These are phyloP conservation scores for Aristolochia fimbriata DNA, from an alignment of 164 flowering plant species.

Conservation along the genomic window DNA sequence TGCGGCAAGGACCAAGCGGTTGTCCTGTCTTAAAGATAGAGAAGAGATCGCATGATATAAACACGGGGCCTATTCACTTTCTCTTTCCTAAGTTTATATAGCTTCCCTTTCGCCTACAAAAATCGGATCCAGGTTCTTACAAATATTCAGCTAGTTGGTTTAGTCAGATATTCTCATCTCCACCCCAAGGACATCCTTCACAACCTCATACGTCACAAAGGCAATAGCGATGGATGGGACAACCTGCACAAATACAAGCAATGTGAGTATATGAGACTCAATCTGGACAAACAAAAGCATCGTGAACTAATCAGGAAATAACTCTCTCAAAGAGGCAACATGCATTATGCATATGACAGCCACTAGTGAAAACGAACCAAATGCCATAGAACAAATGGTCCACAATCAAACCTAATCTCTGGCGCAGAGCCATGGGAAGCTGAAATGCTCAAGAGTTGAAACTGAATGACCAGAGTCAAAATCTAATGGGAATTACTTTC, in stretches of 20 bases:
- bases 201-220: conserved; percentile 81
- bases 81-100: not conserved
- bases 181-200: conserved; percentile 78
- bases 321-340: too few species aligned
- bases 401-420: too few species aligned
- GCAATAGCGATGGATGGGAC: conserved; percentile 98
- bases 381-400: too few species aligned
- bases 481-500: too few species aligned
- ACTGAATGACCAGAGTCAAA: too few species aligned
- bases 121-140: conserved; percentile 3
- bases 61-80: not conserved
- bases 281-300: too few species aligned
- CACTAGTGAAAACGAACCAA: too few species aligned
- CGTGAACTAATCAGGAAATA: too few species aligned
- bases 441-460: too few species aligned
- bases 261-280: too few species aligned
- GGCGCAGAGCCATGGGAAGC: too few species aligned
- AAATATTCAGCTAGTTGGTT: conserved; percentile 6
- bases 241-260: conserved; percentile 35
- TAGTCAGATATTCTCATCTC: conserved; percentile 90
- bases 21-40: not conserved
- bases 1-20: not conserved
- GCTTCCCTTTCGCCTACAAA: conserved; percentile 20
- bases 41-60: conserved; percentile 7
- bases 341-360: too few species aligned